phyloP scores from a whole-genome alignment of 1,139 yeast genomes.

The Meyerozyma elateridarum region DNA sequence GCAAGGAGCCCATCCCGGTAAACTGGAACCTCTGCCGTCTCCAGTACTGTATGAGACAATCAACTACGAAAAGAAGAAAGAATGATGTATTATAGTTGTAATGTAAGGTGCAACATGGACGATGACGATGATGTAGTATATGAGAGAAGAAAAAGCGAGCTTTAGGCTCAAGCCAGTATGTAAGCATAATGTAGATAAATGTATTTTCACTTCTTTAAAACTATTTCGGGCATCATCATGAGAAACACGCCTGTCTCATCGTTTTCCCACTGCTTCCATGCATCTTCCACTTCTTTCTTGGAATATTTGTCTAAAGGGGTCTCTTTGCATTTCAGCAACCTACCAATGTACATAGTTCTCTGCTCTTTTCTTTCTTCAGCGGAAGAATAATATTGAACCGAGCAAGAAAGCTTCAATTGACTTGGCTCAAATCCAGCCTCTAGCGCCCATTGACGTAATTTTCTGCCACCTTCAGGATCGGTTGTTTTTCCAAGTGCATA shows the following conservation, averaged over 20 bases:
- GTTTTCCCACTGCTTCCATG: background rate
- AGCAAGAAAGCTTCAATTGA: background rate
- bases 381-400: background rate
- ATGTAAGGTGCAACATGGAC: too few relatives aligned
- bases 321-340: conserved; percentile 2
- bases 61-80: conserved; percentile 3
- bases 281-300: background rate
- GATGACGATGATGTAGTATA: too few relatives aligned
- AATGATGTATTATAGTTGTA: too few relatives aligned
- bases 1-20: conserved; percentile 1
- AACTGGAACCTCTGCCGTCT: conserved; percentile 4
- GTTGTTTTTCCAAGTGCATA: conserved; percentile 1
- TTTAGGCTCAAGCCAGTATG: too few relatives aligned
- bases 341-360: background rate
- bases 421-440: background rate
- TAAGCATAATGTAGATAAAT: too few relatives aligned
- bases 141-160: too few relatives aligned
- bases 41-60: conserved; percentile 1
- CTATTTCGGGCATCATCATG: background rate
- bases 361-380: background rate
- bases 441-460: conserved; percentile 1
- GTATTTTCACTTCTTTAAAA: too few relatives aligned
- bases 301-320: background rate
- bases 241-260: background rate
- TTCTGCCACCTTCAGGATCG: background rate